Evolutionary conservation across 108 stramenopile genomes (phyloP).

Genomic region (Fragilaria crotonensis): DNA sequence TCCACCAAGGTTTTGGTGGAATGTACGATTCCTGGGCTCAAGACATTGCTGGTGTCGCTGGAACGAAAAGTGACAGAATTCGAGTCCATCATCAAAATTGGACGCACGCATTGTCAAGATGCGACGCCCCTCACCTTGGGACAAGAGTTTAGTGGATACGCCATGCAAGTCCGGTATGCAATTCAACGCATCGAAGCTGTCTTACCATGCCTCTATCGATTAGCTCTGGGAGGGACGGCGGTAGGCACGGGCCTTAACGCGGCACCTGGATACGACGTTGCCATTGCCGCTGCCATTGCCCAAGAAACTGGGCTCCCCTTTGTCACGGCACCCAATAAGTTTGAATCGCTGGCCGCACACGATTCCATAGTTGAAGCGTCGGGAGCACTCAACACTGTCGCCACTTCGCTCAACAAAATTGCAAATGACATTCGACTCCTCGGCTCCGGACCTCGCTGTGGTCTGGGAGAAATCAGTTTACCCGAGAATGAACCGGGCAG

Average conservation of each 20-base stretch:
- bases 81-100: conserved; percentile 90
- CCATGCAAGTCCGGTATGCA: conserved; percentile 85
- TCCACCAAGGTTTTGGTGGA: conserved; percentile 60
- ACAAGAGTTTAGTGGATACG: conserved; percentile 96
- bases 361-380: conserved; percentile 92
- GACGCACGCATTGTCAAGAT: conserved; percentile 97
- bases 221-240: conserved; percentile 97
- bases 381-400: conserved; percentile 87
- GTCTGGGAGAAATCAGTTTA: conserved; percentile 88
- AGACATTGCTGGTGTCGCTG: conserved; percentile 59
- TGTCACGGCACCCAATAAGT: conserved; percentile 94
- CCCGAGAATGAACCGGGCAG: conserved; percentile 98
- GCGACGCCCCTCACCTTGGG: conserved; percentile 97
- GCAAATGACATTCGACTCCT: conserved; percentile 95
- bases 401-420: conserved; percentile 90
- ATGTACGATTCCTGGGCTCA: conserved; percentile 75
- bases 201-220: conserved; percentile 67
- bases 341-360: conserved; percentile 95
- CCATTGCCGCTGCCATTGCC: conserved; percentile 88
- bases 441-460: conserved; percentile 93
- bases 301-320: conserved; percentile 86
- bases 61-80: conserved; percentile 68
- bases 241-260: conserved; percentile 96
- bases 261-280: conserved; percentile 80
- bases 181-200: conserved; percentile 67